Evolutionary conservation across 352 stramenopile genomes (phyloP).

Genomic region (Phytophthora nicotianae): DNA sequence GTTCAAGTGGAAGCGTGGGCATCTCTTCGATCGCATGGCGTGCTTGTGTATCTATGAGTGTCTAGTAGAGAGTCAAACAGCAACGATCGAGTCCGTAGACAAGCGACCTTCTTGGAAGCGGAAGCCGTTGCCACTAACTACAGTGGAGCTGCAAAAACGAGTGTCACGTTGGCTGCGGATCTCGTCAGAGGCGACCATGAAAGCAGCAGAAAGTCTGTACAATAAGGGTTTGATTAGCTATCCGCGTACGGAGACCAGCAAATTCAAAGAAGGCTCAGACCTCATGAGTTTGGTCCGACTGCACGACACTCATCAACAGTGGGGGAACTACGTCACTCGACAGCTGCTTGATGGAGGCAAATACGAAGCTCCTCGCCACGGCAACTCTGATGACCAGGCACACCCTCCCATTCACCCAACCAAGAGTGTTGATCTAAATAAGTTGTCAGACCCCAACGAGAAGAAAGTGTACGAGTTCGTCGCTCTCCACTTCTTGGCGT

Average conservation of each 20-base stretch:
- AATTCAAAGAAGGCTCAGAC: slow-evolving; percentile 95
- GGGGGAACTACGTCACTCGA: slow-evolving; percentile 77
- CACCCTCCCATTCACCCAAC: slow-evolving; percentile 99
- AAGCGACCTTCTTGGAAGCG: slow-evolving; percentile 92
- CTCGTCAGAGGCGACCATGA: slow-evolving; percentile 96
- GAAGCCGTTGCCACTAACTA: slow-evolving; percentile 97
- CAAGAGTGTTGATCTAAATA: slow-evolving; percentile 88
- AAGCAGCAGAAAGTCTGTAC: slow-evolving; percentile 96
- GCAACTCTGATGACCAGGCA: slow-evolving; percentile 95
- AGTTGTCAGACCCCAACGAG: slow-evolving; percentile 84
- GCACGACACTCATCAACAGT: slow-evolving; percentile 75
- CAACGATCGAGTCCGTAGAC: slow-evolving; percentile 69
- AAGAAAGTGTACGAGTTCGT: slow-evolving; percentile 98
- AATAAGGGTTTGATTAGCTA: slow-evolving; percentile 99
- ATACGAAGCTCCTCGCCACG: slow-evolving; percentile 88
- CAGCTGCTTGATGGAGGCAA: slow-evolving; percentile 64
- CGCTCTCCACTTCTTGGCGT: slow-evolving; percentile 98
- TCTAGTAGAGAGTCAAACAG: slow-evolving; percentile 67
- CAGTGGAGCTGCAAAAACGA: slow-evolving; percentile 98
- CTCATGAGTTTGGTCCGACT: slow-evolving; percentile 78
- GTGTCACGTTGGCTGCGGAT: slow-evolving; percentile 96
- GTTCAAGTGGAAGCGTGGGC: slow-evolving; percentile 96
- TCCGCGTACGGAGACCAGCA: slow-evolving; percentile 99
- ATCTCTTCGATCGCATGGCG: slow-evolving; percentile 95
- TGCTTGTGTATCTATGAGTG: slow-evolving; percentile 93